Percentiles rank a stretch among this genome's conserved stretches.
These are phyloP conservation scores for Paraphaeosphaeria sporulosa DNA, from an alignment of 2,329 filamentous ascomycete genomes.

Conservation along the genomic window DNA sequence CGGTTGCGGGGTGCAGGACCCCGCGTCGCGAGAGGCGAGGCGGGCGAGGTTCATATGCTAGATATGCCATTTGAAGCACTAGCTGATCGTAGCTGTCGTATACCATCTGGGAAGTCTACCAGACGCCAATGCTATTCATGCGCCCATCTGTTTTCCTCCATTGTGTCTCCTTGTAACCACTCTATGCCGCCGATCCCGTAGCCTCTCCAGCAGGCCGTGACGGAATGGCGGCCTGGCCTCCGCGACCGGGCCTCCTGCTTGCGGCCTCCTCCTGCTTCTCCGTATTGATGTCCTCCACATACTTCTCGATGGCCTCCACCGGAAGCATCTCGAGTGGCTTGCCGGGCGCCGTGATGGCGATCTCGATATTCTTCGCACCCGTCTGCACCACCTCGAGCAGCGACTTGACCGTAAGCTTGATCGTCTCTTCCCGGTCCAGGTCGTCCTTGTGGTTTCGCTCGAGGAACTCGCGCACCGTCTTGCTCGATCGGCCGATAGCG, in stretches of 20 bases:
- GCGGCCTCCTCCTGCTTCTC: slow-evolving; percentile 99
- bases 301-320: slow-evolving; percentile 93
- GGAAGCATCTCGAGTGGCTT: slow-evolving; percentile 92
- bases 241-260: slow-evolving; percentile 78
- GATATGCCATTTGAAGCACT: slow-evolving; percentile 37
- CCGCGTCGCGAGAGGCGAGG: slow-evolving; percentile 8
- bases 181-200: slow-evolving; percentile 40
- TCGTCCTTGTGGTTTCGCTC: slow-evolving; percentile 99
- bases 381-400: slow-evolving; percentile 98
- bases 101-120: slow-evolving; percentile 42
- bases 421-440: slow-evolving; percentile 95
- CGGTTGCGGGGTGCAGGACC: background rate
- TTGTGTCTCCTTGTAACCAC: slow-evolving; percentile 1
- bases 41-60: slow-evolving; percentile 23
- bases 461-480: slow-evolving; percentile 98
- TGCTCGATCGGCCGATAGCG: slow-evolving; percentile 96
- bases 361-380: slow-evolving; percentile 99
- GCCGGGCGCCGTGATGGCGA: slow-evolving; percentile 95
- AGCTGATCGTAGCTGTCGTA: slow-evolving; percentile 34
- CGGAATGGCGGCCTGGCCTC: slow-evolving; percentile 75
- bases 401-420: slow-evolving; percentile 97
- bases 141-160: slow-evolving; percentile 19
- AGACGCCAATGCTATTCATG: slow-evolving; percentile 42
- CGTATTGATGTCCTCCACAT: slow-evolving; percentile 98
- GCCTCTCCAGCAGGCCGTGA: slow-evolving; percentile 65